These are phyloP conservation scores for Trichosporon faecale DNA, from an alignment of 1,284 basidiomycete genomes.

Conservation along the genomic window DNA sequence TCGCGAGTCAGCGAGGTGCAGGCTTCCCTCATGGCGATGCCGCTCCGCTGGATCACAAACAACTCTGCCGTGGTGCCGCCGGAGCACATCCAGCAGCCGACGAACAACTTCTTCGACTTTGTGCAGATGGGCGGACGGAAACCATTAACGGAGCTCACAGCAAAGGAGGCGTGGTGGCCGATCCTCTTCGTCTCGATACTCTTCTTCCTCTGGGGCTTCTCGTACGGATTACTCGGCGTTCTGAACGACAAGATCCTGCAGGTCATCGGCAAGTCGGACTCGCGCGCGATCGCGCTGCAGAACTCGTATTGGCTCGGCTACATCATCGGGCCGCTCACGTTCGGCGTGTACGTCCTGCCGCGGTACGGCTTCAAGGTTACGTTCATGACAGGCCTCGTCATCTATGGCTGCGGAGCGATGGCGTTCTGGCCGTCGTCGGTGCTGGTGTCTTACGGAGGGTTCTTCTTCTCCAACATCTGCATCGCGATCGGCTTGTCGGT, in stretches of 20 bases:
- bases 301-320: conserved; percentile 49
- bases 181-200: conserved; percentile 48
- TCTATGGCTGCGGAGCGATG: conserved; percentile 47
- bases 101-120: conserved; percentile 47
- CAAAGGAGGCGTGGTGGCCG: conserved; percentile 45
- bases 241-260: conserved; percentile 42
- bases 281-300: conserved; percentile 36
- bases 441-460: conserved; percentile 43
- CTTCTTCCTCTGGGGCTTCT: conserved; percentile 51
- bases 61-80: background rate
- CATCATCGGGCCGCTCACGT: conserved; percentile 35
- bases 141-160: conserved; percentile 42
- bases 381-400: conserved; percentile 47
- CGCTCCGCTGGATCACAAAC: conserved; percentile 20
- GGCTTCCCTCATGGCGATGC: conserved; percentile 11
- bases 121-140: conserved; percentile 45
- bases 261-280: conserved; percentile 31
- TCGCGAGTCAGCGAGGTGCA: conserved; percentile 6
- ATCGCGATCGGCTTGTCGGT: conserved; percentile 42
- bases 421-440: conserved; percentile 51
- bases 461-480: conserved; percentile 49
- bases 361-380: conserved; percentile 48
- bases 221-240: conserved; percentile 48
- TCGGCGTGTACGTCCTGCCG: conserved; percentile 43
- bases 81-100: conserved; percentile 33